Evolutionary conservation across 768 basidiomycete genomes (phyloP), one percentile per base, ranked within the genome.

Genomic region (Agrocybe pediades): DNA sequence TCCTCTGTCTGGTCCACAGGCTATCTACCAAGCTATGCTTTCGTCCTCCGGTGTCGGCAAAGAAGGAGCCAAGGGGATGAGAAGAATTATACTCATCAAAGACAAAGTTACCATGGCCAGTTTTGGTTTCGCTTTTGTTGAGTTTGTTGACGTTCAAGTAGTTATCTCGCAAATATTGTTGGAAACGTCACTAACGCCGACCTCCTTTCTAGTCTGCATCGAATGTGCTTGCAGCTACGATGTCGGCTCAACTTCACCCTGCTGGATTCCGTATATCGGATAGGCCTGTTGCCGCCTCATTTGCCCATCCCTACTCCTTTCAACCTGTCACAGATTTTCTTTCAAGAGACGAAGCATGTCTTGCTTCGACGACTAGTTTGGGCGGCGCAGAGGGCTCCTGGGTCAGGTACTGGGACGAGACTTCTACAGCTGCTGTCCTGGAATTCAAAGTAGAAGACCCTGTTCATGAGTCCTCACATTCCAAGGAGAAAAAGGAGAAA

Each of bases 111-210:
- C 91, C 0, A 80, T 89, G 76, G 87, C 88, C 4, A 92, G 92
- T 68, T 95, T 91, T 79, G 92, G 97, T 9, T 96, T 95, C 66
- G 86, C 90, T 0, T 98, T 99, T 65, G 90, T 97, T 9, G 95
- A 98, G 63, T 92, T 98, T 61, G 76, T 89, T 16, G 91, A 95
- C 58, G 69, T 86, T 6, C 84, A 88, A 78, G 96, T 95, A 71
- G 57, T 75, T n/a, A 20, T 36, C 15, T 25, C 15, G 19, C 2
- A 41, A 41, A 23, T 47, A 45, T 27, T 42, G 7, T 25, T 24
- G 24, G 8, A n/a, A 33, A 39, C 23, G 29, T 50, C 29, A 39
- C 49, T 40, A 21, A 25, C 13, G 15, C 16, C 25, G 20, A 36
- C n/a, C 4, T 6, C 9, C 40, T 33, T 33, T 53, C 17, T 51